Base-by-base conservation (phyloP, 2,329 filamentous ascomycete species). In the Raffaelea ambrosiae region DNA sequence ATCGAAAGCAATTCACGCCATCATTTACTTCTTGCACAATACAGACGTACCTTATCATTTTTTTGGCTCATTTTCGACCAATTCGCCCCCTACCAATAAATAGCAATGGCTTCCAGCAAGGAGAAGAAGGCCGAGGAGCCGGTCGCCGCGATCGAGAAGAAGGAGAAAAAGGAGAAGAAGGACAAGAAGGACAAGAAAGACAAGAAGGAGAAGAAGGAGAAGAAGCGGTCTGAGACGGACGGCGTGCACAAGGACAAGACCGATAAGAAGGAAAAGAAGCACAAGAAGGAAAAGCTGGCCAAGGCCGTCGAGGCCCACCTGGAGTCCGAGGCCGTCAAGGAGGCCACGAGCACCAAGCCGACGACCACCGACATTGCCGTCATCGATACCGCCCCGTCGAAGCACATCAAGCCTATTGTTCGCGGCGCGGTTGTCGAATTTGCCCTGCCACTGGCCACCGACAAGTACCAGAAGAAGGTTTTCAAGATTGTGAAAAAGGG, bases 361-460 rank as follows among this genome's bases (percentile, higher is more conserved):
- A 70, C 68, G n/a, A n/a, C n/a, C n/a, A n/a, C n/a, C n/a, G n/a
- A n/a, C 45, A 69, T 73, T 55, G 39, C 44, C 14, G 67, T 70
- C 41, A 71, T 74, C 43, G 66, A 74, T n/a, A n/a, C n/a, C 50
- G 63, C 68, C 46, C 68, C 67, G 55, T 57, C 66, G 40, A 68
- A 72, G 46, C 48, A n/a, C n/a, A n/a, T 65, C 57, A 52, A 51
- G 50, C 50, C 52, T 13, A 48, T 58, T 44, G 62, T 73, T 48
- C 67, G 72, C 64, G 61, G 63, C 23, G 57, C 61, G 40, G 72
- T 94, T 43, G 87, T 94, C 48, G 86, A 89, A 26, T 93, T 95
- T 62, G 88, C 90, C 49, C 76, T 85, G 57, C 87, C 88, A 31
- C 71, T 94, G 51, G 84, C 84, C 23, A 83, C 89, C 54, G 87